Conservation (phyloP, 257 asterid species). For the Przewalskia tangutica region DNA sequence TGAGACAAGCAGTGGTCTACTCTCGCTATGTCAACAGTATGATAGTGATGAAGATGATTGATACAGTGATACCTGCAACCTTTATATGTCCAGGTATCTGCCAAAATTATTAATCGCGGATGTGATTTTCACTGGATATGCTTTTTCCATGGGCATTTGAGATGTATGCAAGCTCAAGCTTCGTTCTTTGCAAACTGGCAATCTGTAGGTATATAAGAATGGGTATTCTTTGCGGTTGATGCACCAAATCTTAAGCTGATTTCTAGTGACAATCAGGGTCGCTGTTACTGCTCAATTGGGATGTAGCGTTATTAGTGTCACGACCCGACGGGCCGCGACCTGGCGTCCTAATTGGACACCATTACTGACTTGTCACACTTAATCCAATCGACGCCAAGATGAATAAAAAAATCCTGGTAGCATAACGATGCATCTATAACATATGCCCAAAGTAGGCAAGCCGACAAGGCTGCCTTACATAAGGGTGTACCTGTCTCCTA, state of each 20-base stretch:
- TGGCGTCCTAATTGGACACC: too few species aligned
- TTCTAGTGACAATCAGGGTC: background rate
- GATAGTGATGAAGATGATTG: constrained; percentile 46
- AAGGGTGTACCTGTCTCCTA: too few species aligned
- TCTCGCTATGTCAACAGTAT: constrained; percentile 45
- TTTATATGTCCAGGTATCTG: background rate
- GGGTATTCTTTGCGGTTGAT: background rate
- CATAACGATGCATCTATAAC: too few species aligned
- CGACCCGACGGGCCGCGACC: too few species aligned
- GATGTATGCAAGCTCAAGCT: background rate
- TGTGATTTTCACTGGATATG: background rate
- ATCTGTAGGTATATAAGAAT: background rate
- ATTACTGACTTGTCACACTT: too few species aligned
- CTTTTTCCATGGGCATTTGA: background rate
- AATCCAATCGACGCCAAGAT: too few species aligned
- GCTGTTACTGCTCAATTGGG: background rate
- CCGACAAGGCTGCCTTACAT: too few species aligned
- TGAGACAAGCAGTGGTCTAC: constrained; percentile 24
- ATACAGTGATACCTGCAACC: background rate
- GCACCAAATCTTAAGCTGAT: background rate
- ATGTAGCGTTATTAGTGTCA: background rate
- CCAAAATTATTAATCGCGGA: background rate
- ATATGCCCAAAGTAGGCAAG: too few species aligned
- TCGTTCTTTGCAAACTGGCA: background rate
- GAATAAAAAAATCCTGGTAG: too few species aligned